These are phyloP conservation scores for Aspergillus hancockii DNA, from an alignment of 495 filamentous ascomycete species.

Conservation along the genomic window DNA sequence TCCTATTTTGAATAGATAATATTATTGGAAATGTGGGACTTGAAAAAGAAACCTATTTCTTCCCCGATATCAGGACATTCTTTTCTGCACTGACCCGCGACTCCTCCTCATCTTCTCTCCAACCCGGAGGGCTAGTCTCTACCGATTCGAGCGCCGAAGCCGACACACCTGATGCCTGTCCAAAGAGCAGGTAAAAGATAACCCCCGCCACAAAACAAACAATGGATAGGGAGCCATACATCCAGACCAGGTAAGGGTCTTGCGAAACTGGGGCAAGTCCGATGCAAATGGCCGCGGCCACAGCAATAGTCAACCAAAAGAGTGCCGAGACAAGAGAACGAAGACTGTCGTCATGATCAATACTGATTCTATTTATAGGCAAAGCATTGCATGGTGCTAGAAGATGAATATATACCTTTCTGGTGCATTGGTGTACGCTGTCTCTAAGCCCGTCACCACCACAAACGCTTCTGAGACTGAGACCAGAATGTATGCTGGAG, in stretches of 20 bases:
- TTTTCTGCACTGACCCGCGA: background rate
- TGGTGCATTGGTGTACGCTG: conserved; percentile 38
- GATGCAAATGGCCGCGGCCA: conserved; percentile 31
- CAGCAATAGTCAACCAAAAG: conserved; percentile 25
- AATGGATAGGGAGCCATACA: conserved; percentile 47
- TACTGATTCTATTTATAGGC: background rate
- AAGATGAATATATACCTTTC: conserved; percentile 12
- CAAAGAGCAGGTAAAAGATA: conserved; percentile 19
- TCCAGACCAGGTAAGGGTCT: conserved; percentile 48
- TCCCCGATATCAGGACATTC: background rate
- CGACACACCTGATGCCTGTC: background rate
- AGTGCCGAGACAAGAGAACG: conserved; percentile 32
- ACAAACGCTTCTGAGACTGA: conserved; percentile 61
- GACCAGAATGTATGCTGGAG: conserved; percentile 55
- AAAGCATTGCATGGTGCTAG: too few relatives aligned
- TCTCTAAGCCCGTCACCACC: conserved; percentile 53
- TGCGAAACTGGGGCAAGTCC: conserved; percentile 30
- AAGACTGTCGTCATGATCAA: conserved; percentile 11
- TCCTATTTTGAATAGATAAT: too few relatives aligned
- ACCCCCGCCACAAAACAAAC: conserved; percentile 17
- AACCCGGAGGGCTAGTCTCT: background rate
- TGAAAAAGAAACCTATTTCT: background rate
- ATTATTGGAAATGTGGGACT: too few relatives aligned
- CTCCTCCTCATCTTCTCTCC: background rate
- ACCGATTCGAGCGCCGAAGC: background rate